A percentile compares a stretch with the other conserved stretches of the same genome.
Conservation (phyloP, 805 yeast genomes). For the Candida corydali region DNA sequence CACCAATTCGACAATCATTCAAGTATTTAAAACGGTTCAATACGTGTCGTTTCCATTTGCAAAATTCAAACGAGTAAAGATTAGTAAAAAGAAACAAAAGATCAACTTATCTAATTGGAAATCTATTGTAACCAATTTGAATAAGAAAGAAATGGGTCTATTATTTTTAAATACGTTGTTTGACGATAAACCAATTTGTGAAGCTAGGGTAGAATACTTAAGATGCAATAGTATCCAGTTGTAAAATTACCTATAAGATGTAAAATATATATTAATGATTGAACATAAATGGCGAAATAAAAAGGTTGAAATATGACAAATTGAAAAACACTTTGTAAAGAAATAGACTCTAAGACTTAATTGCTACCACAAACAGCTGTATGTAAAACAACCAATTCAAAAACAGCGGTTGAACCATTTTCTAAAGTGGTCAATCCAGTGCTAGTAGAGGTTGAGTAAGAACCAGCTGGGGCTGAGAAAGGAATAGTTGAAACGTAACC, state of each 20-base stretch:
- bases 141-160: slow-evolving; percentile 7
- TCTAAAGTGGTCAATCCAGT: slow-evolving; percentile 15
- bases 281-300: too few species aligned
- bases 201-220: slow-evolving; percentile 4
- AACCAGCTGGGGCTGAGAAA: slow-evolving; percentile 16
- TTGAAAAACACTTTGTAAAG: too few species aligned
- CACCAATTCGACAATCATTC: slow-evolving; percentile 1
- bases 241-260: too few species aligned
- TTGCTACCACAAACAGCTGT: slow-evolving; percentile 17
- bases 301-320: too few species aligned
- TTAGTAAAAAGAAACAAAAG: slow-evolving; percentile 1
- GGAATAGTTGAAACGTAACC: slow-evolving; percentile 9
- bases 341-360: too few species aligned
- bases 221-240: slow-evolving; percentile 5
- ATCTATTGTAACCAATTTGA: slow-evolving; percentile 3
- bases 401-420: slow-evolving; percentile 18
- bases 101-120: slow-evolving; percentile 5
- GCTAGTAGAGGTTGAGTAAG: slow-evolving; percentile 15
- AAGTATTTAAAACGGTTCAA: slow-evolving; percentile 6
- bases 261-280: too few species aligned
- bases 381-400: slow-evolving; percentile 20
- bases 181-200: slow-evolving; percentile 9
- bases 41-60: slow-evolving; percentile 8
- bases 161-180: slow-evolving; percentile 4
- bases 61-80: slow-evolving; percentile 2